Conservation (phyloP, 2,329 filamentous ascomycete genomes). For the Neonectria punicea region DNA sequence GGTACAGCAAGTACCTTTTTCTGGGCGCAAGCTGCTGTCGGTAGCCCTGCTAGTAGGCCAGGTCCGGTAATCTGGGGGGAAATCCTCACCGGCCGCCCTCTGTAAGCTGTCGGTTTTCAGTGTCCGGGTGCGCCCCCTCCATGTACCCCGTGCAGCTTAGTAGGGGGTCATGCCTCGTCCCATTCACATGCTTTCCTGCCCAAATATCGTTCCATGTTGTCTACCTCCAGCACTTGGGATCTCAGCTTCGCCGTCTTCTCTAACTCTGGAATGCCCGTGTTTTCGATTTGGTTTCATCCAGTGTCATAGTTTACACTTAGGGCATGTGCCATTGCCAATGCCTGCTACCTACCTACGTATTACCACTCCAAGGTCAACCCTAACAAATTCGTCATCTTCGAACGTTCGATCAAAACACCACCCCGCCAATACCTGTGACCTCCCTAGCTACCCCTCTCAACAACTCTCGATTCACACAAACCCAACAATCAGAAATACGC, state of each 20-base stretch:
- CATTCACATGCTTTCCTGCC: constrained; percentile 24
- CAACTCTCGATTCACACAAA: background rate
- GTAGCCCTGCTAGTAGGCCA: background rate
- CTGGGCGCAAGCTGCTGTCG: background rate
- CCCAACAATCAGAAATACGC: constrained; percentile 10
- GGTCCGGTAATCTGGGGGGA: constrained; percentile 7
- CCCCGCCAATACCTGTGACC: background rate
- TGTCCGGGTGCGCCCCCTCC: constrained; percentile 16
- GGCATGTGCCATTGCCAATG: background rate
- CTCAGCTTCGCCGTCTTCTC: constrained; percentile 12
- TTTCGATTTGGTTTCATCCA: background rate
- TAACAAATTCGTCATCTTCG: background rate
- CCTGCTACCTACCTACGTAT: background rate
- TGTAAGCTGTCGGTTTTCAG: constrained; percentile 20
- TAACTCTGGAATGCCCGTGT: background rate
- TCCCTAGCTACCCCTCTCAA: constrained; percentile 6
- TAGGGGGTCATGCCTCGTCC: constrained; percentile 5
- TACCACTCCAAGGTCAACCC: background rate
- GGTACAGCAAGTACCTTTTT: background rate
- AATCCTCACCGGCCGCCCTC: constrained; percentile 4
- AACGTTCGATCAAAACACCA: background rate
- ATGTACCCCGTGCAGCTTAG: background rate
- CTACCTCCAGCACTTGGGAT: background rate
- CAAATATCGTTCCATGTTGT: constrained; percentile 17
- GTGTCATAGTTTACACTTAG: background rate